Percentiles rank a stretch among this genome's conserved stretches.
These are phyloP conservation scores for Boletus subparvulus DNA, from an alignment of 768 basidiomycete genomes.

Conservation along the genomic window DNA sequence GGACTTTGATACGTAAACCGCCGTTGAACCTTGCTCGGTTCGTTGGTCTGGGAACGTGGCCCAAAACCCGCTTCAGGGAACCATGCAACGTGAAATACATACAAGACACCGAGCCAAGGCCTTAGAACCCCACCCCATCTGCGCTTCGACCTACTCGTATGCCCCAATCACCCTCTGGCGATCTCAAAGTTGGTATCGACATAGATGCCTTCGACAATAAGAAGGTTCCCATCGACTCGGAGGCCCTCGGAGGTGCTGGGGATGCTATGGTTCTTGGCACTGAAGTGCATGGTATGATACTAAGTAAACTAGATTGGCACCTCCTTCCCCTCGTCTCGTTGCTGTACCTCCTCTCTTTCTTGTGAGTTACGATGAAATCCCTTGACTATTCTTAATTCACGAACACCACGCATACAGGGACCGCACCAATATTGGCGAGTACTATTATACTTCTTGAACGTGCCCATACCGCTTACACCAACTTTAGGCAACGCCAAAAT, in stretches of 20 bases:
- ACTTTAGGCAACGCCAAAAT: conserved; percentile 41
- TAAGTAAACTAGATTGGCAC: conserved; percentile 23
- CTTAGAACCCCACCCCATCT: conserved; percentile 3
- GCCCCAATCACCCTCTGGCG: background rate
- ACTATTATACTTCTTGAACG: background rate
- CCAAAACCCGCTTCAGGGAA: conserved; percentile 1
- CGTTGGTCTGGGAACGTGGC: background rate
- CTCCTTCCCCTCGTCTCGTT: conserved; percentile 18
- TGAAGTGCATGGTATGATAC: conserved; percentile 4
- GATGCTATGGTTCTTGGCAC: background rate
- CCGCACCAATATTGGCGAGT: conserved; percentile 44
- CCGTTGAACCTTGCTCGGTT: background rate
- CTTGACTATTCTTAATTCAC: background rate
- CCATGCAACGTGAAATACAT: background rate
- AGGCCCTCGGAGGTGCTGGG: background rate
- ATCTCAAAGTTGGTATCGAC: conserved; percentile 3
- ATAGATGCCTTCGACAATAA: conserved; percentile 6
- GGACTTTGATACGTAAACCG: background rate
- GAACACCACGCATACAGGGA: conserved; percentile 31
- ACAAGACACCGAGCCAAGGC: background rate
- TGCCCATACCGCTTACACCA: conserved; percentile 3
- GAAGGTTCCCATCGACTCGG: background rate
- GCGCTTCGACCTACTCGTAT: background rate
- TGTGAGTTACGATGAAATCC: conserved; percentile 7
- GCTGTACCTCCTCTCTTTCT: conserved; percentile 17